Conservation (phyloP, 371 early-diverging fungal species). For the Saksenaea vasiformis region DNA sequence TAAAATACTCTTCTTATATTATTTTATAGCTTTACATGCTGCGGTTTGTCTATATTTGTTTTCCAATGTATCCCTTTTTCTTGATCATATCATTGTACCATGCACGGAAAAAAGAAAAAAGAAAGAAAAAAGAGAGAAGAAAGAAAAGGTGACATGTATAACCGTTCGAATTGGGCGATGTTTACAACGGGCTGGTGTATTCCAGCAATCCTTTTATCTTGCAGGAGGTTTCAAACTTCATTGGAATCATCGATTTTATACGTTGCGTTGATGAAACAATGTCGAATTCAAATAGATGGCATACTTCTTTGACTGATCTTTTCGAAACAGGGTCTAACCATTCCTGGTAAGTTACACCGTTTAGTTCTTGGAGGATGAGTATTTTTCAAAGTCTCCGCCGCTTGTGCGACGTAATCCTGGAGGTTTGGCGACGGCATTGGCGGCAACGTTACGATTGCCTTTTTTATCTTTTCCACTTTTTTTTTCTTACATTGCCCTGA, state of each 20-base stretch:
- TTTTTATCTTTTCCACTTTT: not conserved
- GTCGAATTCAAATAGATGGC: too few relatives aligned
- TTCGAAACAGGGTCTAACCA: too few relatives aligned
- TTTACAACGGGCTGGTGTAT: not conserved
- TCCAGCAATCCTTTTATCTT: too few relatives aligned
- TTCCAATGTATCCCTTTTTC: not conserved
- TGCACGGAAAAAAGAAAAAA: not conserved
- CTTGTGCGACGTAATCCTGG: not conserved
- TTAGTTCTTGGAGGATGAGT: too few relatives aligned
- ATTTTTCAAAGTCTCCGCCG: not conserved
- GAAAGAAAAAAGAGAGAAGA: not conserved
- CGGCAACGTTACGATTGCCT: not conserved
- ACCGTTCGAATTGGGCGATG: not conserved
- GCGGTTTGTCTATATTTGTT: constrained; percentile 3
- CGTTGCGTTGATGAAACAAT: too few relatives aligned
- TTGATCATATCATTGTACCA: constrained; percentile 2
- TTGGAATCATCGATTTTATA: too few relatives aligned
- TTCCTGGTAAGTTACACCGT: too few relatives aligned
- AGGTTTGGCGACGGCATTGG: not conserved
- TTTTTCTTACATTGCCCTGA: not conserved
- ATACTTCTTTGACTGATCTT: not conserved
- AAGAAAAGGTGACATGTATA: not conserved
- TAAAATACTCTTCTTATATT: not conserved
- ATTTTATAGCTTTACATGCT: not conserved
- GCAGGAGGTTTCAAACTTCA: too few relatives aligned